A percentile compares a stretch with the other conserved stretches of the same genome.
phyloP scores from a whole-genome alignment of 441 rosid species.

The Hura crepitans region DNA sequence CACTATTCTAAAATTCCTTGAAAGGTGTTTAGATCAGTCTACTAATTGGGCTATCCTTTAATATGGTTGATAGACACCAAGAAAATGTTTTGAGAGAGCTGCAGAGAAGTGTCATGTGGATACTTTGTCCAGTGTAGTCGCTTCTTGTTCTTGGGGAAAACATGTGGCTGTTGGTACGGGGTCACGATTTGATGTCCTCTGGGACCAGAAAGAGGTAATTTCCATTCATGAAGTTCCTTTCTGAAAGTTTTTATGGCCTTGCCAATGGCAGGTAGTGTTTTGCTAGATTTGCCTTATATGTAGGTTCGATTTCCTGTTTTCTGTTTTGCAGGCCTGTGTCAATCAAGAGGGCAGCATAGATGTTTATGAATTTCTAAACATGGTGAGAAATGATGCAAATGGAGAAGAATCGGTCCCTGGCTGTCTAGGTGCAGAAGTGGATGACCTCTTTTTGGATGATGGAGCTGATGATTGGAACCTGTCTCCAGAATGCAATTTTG shows the following conservation, averaged over 20 bases:
- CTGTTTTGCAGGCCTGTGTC: conserved; percentile 44
- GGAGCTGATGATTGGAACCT: conserved; percentile 58
- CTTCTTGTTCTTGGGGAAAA: conserved; percentile 95
- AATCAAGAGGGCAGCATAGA: conserved; percentile 45
- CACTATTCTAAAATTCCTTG: conserved; percentile 14
- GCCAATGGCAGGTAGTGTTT: not conserved
- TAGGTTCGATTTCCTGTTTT: conserved; percentile 14
- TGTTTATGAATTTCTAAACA: conserved; percentile 71
- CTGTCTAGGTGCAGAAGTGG: conserved; percentile 74
- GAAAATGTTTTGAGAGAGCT: conserved; percentile 88
- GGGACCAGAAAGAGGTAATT: conserved; percentile 61
- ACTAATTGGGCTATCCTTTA: conserved; percentile 14
- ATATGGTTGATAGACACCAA: conserved; percentile 57
- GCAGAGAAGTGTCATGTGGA: conserved; percentile 82
- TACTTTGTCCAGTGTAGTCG: conserved; percentile 73
- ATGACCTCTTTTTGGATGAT: conserved; percentile 45
- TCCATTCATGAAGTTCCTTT: not conserved
- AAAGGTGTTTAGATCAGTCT: conserved; percentile 15
- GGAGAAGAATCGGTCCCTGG: conserved; percentile 39
- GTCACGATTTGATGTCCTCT: conserved; percentile 72
- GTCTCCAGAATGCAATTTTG: conserved; percentile 60
- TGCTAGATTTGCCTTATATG: not conserved
- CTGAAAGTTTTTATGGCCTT: not conserved
- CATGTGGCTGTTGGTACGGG: conserved; percentile 92
- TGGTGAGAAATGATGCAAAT: conserved; percentile 49